Evolutionary conservation across 2,329 filamentous ascomycete genomes (phyloP).

Genomic region (Verticillium zaregamsianum): DNA sequence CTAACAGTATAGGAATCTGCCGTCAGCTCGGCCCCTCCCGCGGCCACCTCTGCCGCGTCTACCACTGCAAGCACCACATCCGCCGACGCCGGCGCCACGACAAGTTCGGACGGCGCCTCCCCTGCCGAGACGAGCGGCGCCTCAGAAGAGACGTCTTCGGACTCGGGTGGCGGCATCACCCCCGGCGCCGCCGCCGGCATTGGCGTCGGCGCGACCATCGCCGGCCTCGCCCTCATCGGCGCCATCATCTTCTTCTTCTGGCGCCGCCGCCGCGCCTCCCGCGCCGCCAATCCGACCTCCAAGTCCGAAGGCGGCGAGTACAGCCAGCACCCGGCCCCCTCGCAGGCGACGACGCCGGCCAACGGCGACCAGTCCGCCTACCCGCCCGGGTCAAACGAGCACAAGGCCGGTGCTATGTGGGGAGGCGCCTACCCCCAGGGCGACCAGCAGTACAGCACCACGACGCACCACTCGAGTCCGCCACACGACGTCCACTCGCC

Average conservation of each 20-base stretch:
- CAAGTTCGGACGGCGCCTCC: constrained; percentile 3
- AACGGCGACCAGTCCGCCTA: background rate
- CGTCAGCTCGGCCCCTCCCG: constrained; percentile 5
- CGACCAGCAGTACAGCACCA: background rate
- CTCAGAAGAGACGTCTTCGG: background rate
- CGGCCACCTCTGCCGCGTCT: constrained; percentile 7
- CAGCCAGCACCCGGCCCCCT: background rate
- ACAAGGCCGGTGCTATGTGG: background rate
- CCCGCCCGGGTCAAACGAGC: background rate
- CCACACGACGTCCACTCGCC: background rate
- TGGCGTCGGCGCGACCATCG: constrained; percentile 22
- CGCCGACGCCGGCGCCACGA: background rate
- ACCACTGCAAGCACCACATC: constrained; percentile 3
- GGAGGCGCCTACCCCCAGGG: background rate
- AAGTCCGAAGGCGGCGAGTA: background rate
- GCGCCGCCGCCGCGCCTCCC: constrained; percentile 14
- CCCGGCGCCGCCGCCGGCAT: constrained; percentile 24
- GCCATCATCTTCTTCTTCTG: constrained; percentile 21
- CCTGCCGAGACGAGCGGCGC: background rate
- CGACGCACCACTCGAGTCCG: background rate
- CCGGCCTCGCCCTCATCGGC: constrained; percentile 17
- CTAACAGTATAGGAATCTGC: background rate
- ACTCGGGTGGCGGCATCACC: constrained; percentile 16
- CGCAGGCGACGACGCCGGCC: background rate
- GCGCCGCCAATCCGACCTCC: background rate